phyloP scores from a whole-genome alignment of 164 flowering plant species.

The Liriodendron chinense region DNA sequence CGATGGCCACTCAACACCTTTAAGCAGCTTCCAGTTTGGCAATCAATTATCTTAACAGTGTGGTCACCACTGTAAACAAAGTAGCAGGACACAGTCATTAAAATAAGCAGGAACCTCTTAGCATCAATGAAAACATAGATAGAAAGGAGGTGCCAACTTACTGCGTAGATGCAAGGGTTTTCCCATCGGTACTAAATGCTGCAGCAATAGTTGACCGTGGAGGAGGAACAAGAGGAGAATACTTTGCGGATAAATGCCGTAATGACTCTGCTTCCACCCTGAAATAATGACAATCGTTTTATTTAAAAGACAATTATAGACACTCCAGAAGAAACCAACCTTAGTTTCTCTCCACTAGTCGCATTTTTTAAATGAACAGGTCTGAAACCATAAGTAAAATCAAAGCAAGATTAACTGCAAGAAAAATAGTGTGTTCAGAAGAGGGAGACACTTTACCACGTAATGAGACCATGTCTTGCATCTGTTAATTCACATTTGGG shows the following conservation, averaged over 20 bases:
- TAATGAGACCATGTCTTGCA: conserved; percentile 58
- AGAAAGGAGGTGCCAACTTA: conserved; percentile 30
- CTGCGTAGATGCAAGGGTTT: conserved; percentile 95
- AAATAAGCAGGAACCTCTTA: neutral
- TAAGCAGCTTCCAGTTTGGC: conserved; percentile 77
- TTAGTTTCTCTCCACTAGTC: neutral
- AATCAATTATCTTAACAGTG: conserved; percentile 91
- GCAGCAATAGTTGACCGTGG: conserved; percentile 99
- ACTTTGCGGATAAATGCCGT: conserved; percentile 71
- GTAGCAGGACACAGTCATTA: conserved; percentile 1
- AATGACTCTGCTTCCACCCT: conserved; percentile 95
- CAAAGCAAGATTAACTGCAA: neutral
- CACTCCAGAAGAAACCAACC: neutral
- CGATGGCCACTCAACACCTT: conserved; percentile 92
- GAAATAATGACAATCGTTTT: conserved; percentile 7
- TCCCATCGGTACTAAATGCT: conserved; percentile 95
- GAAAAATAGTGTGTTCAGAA: neutral
- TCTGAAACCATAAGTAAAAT: neutral
- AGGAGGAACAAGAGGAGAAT: conserved; percentile 85
- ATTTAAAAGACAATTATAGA: neutral
- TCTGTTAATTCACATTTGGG: conserved; percentile 39
- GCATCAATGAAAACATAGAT: neutral
- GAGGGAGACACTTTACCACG: conserved; percentile 52
- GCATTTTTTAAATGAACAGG: neutral
- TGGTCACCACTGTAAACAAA: conserved; percentile 80